Base-by-base conservation (phyloP, 805 yeast species). In the Saccharomycopsis sp. region DNA sequence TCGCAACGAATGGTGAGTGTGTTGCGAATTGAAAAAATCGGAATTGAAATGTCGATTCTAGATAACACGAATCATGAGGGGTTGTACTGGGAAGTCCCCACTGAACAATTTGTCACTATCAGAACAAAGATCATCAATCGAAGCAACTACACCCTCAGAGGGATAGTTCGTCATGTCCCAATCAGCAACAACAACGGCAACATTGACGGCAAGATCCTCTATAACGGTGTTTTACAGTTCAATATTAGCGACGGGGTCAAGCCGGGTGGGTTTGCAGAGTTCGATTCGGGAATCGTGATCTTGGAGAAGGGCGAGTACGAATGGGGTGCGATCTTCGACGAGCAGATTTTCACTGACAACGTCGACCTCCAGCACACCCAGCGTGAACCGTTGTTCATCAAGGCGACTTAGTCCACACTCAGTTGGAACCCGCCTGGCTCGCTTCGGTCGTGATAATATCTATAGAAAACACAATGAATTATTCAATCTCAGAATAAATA, bases 231-330 rank as follows among this genome's bases (percentile, higher is more conserved):
- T 2, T 61, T 84, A 22, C 94, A 85, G 54, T 68, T 65, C 22
- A 72, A 74, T 20, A 57, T 79, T 4, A 65, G 71, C 0, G 53
- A 61, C 1, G 58, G 62, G 2, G 53, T 81, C 1, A 54, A 54
- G 1, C 70, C 81, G 0, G 72, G 74, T 1, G 70, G 63, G 21
- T 54, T 65, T 0, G 42, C 64, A 3, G 64, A 59, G 1, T 63
- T 77, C 24, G 68, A 67, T 20, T 58, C 83, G 32, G 77, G 85
- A 5, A 72, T 81, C 40, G 71, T 81, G 16, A 74, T 86, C 3
- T 63, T 89, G 31, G 89, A 84, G 44, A 70, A 71, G 37, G 97
- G 97, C 1, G 81, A 76, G 39, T 88, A 81, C 57, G 93, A 85
- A 58, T 81, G 95, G 82, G 86, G 89, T 1, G 72, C 74, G 0